These are phyloP conservation scores for Piromyces sp. DNA, from an alignment of 192 early-diverging fungal genomes.

Conservation along the genomic window DNA sequence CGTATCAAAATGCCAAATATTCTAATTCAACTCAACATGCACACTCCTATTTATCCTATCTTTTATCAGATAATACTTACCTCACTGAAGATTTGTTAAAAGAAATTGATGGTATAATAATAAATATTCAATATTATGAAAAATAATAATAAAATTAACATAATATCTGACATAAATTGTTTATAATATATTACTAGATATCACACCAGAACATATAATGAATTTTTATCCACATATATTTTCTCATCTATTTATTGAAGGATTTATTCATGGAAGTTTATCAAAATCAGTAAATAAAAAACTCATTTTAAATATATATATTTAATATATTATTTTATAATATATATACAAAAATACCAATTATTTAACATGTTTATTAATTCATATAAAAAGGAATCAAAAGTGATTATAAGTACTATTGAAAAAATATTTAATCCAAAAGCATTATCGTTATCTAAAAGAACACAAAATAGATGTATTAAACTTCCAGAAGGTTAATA, in stretches of 20 bases:
- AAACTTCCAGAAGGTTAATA: not conserved
- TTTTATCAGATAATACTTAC: not conserved
- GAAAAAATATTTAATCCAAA: not conserved
- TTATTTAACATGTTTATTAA: too few relatives aligned
- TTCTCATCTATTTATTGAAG: slow-evolving; percentile 50
- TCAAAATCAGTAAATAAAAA: slow-evolving; percentile 24
- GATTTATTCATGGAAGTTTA: slow-evolving; percentile 62
- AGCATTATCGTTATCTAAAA: not conserved
- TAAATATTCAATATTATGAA: too few relatives aligned
- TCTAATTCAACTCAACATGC: not conserved
- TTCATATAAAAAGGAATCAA: not conserved
- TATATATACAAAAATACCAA: too few relatives aligned
- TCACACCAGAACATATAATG: slow-evolving; percentile 55
- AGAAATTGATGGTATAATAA: slow-evolving; percentile 60
- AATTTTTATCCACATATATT: slow-evolving; percentile 59
- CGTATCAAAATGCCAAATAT: not conserved
- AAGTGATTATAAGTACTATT: not conserved
- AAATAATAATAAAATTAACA: too few relatives aligned
- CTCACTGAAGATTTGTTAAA: slow-evolving; percentile 54
- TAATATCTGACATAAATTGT: too few relatives aligned
- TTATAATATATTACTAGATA: slow-evolving; percentile 1
- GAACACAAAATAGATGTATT: not conserved
- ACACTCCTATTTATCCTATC: not conserved
- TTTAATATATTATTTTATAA: too few relatives aligned
- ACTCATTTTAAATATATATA: too few relatives aligned